Base-by-base conservation (phyloP, 2,329 filamentous ascomycete species). In the Bipolaris cookei region DNA sequence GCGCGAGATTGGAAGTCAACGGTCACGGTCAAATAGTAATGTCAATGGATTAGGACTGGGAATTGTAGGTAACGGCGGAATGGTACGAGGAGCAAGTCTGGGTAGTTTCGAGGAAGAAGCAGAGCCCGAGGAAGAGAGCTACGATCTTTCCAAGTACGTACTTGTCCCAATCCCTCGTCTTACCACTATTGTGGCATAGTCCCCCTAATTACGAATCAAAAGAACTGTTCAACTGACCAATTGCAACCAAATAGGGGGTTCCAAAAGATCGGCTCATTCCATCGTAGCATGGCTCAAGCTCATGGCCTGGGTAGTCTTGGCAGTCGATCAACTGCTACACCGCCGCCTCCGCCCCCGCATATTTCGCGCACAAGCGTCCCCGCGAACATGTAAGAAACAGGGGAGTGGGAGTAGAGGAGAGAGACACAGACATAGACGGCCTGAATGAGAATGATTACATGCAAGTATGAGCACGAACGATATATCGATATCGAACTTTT, bases 71-170 rank as follows among this genome's bases (percentile, higher is more conserved):
- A 64, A 64, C 41, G 70, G 70, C 6, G 72, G 72, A 0, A 75
- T 76, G 69, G 74, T 75, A 4, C 61, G 75, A 32, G 74, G 74
- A 30, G 68, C 72, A 30, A 73, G 75, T 53, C 56, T 75, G 55
- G 69, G 64, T 1, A 67, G 65, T 41, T 76, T 77, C 49, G 74
- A 75, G 20, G 75, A 77, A 23, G 77, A 79, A 28, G 71, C 76
- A 6, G 79, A 77, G 45, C 73, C 76, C 7, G 79, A 77, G 46
- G 78, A 81, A 41, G 79, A 79, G 50, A 77, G 78, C 14, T 81
- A 81, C 55, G 80, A 82, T 72, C 71, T 82, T 43, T 78, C 77
- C 43, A 82, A 81, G 80, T 82, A 72, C 74, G 79, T 74, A 47
- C 14, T 13, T n/a, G 14, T 21, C 20, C 44, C 3, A 16, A 18